Percentiles rank a stretch among this genome's conserved stretches.
These are phyloP conservation scores for Ramaria rubella DNA, from an alignment of 768 basidiomycete genomes.

Conservation along the genomic window DNA sequence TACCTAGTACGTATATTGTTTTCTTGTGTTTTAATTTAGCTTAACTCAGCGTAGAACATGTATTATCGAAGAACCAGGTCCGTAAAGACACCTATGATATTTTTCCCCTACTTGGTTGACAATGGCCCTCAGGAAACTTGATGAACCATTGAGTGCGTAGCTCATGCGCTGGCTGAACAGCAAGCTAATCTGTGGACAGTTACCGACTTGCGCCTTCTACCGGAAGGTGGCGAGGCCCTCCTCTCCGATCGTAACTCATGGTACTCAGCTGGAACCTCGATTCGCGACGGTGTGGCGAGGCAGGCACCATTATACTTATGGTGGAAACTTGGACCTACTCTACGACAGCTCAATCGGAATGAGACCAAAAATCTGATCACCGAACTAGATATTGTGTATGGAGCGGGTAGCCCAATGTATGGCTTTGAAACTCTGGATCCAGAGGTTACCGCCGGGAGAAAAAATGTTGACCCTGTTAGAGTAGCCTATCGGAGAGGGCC, in stretches of 20 bases:
- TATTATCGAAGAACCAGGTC: constrained; percentile 72
- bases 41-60: constrained; percentile 38
- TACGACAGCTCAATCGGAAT: constrained; percentile 49
- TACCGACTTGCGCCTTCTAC: constrained; percentile 61
- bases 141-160: constrained; percentile 1
- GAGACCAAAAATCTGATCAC: constrained; percentile 67
- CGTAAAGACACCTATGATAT: not conserved
- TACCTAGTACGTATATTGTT: constrained; percentile 44
- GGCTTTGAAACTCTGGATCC: constrained; percentile 74
- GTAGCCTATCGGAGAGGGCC: constrained; percentile 67
- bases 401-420: constrained; percentile 77
- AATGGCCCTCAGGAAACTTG: not conserved
- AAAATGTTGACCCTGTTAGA: constrained; percentile 47
- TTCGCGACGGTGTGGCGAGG: constrained; percentile 55
- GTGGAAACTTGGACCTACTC: constrained; percentile 68
- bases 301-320: constrained; percentile 62
- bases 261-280: constrained; percentile 55
- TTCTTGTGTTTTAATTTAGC: constrained; percentile 12
- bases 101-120: not conserved
- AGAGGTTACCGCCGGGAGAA: constrained; percentile 42
- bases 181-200: constrained; percentile 44
- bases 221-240: constrained; percentile 43
- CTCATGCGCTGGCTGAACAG: constrained; percentile 60
- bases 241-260: constrained; percentile 45
- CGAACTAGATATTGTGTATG: constrained; percentile 86